Evolutionary conservation across 495 filamentous ascomycete species (phyloP).

Genomic region (Oidiodendron maius): DNA sequence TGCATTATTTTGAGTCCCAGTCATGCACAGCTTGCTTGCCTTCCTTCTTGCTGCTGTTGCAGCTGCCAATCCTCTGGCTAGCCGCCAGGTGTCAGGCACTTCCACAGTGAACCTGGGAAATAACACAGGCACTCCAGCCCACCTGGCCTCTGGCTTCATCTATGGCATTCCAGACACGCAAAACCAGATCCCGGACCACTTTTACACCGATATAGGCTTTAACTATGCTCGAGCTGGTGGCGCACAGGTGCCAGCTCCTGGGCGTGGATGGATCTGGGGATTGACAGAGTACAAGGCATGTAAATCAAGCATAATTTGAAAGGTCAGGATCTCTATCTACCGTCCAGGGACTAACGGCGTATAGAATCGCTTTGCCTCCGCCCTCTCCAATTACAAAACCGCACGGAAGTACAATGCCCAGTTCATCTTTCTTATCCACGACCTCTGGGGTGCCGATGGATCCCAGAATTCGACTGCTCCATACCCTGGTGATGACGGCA

Average conservation of each 20-base stretch:
- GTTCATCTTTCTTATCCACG: slow-evolving; percentile 36
- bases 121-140: slow-evolving; percentile 16
- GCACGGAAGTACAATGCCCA: slow-evolving; percentile 28
- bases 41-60: too few species aligned
- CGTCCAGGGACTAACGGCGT: slow-evolving; percentile 6
- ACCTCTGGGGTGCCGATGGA: slow-evolving; percentile 36
- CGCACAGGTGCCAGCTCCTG: slow-evolving; percentile 25
- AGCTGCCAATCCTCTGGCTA: slow-evolving; percentile 7
- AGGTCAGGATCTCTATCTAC: too few species aligned
- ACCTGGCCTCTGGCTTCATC: slow-evolving; percentile 29
- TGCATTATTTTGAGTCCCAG: too few species aligned
- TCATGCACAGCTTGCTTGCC: too few species aligned
- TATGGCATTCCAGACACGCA: slow-evolving; percentile 29
- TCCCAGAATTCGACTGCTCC: slow-evolving; percentile 22
- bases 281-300: slow-evolving; percentile 24
- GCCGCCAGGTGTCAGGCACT: slow-evolving; percentile 5
- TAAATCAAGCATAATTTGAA: not conserved
- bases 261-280: slow-evolving; percentile 30
- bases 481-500: slow-evolving; percentile 34
- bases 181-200: slow-evolving; percentile 27
- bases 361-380: slow-evolving; percentile 30
- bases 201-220: slow-evolving; percentile 26
- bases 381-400: slow-evolving; percentile 33
- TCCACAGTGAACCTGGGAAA: slow-evolving; percentile 19
- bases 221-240: slow-evolving; percentile 30